Evolutionary conservation across 2,329 filamentous ascomycete genomes (phyloP), one percentile per base, ranked within the genome.

Genomic region (Trichoderma sp.): DNA sequence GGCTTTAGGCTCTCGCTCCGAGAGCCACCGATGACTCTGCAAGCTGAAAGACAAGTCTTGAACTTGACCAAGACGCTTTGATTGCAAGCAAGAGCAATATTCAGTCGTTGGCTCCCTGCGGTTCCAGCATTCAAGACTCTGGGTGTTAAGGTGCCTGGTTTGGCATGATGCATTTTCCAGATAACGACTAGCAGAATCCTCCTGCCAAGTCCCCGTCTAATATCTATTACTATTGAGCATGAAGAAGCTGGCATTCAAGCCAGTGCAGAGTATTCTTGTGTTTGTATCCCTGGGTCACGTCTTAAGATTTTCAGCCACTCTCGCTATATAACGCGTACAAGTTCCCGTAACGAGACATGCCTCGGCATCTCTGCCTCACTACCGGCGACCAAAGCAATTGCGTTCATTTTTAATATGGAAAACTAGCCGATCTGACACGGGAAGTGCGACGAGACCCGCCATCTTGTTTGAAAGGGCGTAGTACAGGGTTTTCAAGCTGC

Each of bases 321-420:
- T 12, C 32, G 7, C 36, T 39, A 24, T 24, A 4, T 1, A 2
- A 62, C 5, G 11, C 21, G 53, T 30, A 61, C 36, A n/a, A 8
- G 11, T 18, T 21, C 26, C 26, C 65, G 3, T 58, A 60, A 26
- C 12, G 53, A 58, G 32, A 68, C 34, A n/a, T 68, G 53, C 65
- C 65, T 68, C 65, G 65, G 65, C 65, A 68, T 58, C 53, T 43
- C 18, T 15, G 24, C 26, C n/a, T 58, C 65, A 43, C 7, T 47
- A 26, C 65, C 53, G 65, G 51, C 21, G 51, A 4, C n/a, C 24
- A 32, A 12, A 66, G 28, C 39, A 65, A 66, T 15, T 57, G 51
- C 24, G 21, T 34, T 24, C 32, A 26, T 4, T 15, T 28, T n/a
- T 11, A n/a, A 26, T 21, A 21, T 24, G 7, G 18, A 28, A 36